These are phyloP conservation scores for Sugiyamaella novakii DNA, from an alignment of 1,139 yeast genomes.

Conservation along the genomic window DNA sequence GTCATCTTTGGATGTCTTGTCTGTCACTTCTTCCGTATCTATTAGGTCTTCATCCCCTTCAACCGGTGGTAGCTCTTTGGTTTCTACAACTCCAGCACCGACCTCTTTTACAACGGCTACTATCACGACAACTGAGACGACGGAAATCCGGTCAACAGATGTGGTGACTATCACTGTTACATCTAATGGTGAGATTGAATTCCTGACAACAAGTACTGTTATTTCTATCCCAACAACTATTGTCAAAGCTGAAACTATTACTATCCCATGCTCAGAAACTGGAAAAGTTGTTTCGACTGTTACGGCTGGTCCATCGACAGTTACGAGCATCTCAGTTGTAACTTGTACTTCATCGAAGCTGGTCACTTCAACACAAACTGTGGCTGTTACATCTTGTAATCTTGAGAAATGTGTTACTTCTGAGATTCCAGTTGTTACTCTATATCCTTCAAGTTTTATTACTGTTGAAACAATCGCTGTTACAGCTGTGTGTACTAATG, in stretches of 20 bases:
- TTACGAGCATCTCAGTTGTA: background rate
- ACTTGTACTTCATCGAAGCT: background rate
- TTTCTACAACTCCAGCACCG: background rate
- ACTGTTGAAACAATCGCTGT: too few relatives aligned
- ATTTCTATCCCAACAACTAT: constrained; percentile 1
- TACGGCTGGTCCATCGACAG: background rate
- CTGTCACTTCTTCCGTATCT: background rate
- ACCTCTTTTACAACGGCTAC: background rate
- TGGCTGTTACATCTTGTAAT: too few relatives aligned
- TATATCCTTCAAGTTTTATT: too few relatives aligned
- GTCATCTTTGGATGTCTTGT: background rate
- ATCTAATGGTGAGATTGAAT: background rate
- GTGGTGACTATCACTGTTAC: constrained; percentile 1
- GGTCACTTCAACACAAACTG: too few relatives aligned
- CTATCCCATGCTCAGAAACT: constrained; percentile 3
- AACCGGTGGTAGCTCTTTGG: background rate
- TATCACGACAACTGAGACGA: constrained; percentile 2
- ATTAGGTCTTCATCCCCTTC: background rate
- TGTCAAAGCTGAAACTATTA: constrained; percentile 3
- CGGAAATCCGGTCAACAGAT: background rate
- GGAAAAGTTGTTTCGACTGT: background rate
- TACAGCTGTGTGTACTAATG: too few relatives aligned
- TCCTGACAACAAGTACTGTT: background rate
- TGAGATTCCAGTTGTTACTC: too few relatives aligned
- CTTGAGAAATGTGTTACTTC: too few relatives aligned